phyloP scores from a whole-genome alignment of 306 rosid genomes.

The Sindora glabra region DNA sequence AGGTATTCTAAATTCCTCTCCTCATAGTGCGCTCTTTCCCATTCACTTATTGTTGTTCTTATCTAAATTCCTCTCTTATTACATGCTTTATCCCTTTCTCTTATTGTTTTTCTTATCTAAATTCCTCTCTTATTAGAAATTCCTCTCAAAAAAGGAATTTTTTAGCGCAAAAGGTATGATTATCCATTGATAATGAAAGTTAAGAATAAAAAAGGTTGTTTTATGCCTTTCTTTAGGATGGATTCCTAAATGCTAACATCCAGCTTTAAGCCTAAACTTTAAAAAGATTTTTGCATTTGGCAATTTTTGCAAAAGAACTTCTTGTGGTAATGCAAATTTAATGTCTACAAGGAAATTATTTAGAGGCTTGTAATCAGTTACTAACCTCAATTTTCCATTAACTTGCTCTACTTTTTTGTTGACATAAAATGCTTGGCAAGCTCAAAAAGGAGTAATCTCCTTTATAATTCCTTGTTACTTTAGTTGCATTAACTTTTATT shows the following conservation, averaged over 20 bases:
- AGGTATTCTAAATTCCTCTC: too few relatives aligned
- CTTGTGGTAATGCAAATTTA: background rate
- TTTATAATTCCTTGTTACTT: background rate
- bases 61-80: too few relatives aligned
- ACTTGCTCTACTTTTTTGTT: background rate
- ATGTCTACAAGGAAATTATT: background rate
- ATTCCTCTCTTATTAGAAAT: too few relatives aligned
- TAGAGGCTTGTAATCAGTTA: background rate
- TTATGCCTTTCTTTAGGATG: background rate
- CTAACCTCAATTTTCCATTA: too few relatives aligned
- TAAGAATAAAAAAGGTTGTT: background rate
- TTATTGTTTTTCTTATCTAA: too few relatives aligned
- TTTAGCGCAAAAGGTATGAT: background rate
- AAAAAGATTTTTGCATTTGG: background rate
- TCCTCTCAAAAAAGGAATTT: background rate
- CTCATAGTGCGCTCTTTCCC: too few relatives aligned
- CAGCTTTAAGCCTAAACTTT: background rate
- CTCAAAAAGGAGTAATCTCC: background rate
- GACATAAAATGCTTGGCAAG: background rate
- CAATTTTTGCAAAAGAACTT: fast-evolving
- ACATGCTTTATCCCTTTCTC: too few relatives aligned
- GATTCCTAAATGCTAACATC: background rate
- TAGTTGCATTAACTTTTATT: background rate
- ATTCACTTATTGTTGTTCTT: too few relatives aligned
- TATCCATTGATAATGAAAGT: background rate